Percentiles rank a stretch among this genome's conserved stretches.
Evolutionary conservation across 768 basidiomycete genomes (phyloP).

Genomic region (Podaxis carcinomalis): DNA sequence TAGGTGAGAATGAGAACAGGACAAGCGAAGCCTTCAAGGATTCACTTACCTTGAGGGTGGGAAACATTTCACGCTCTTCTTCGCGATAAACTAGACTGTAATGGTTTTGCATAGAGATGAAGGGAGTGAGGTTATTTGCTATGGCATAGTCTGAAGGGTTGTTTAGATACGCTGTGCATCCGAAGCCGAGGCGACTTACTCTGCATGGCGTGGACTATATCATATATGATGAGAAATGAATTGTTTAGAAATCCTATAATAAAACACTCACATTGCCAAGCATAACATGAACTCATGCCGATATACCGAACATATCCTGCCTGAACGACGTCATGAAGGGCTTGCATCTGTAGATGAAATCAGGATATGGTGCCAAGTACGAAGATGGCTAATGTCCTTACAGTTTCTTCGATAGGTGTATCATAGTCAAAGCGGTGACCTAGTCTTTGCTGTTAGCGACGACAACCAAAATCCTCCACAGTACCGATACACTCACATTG

Average conservation of each 20-base stretch:
- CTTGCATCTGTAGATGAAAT: slow-evolving; percentile 46
- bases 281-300: slow-evolving; percentile 53
- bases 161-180: not conserved
- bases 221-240: not conserved
- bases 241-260: not conserved
- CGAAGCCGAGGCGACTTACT: slow-evolving; percentile 26
- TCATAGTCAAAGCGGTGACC: slow-evolving; percentile 53
- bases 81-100: slow-evolving; percentile 58
- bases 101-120: slow-evolving; percentile 69
- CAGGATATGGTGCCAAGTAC: not conserved
- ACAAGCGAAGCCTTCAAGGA: not conserved
- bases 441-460: slow-evolving; percentile 10
- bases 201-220: slow-evolving; percentile 48
- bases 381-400: slow-evolving; percentile 14
- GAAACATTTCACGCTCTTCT: slow-evolving; percentile 61
- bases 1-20: not conserved
- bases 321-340: slow-evolving; percentile 61
- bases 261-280: slow-evolving; percentile 47
- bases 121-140: slow-evolving; percentile 49
- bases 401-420: slow-evolving; percentile 59
- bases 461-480: not conserved
- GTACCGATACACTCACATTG: slow-evolving; percentile 43
- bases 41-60: slow-evolving; percentile 41
- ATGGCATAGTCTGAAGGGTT: slow-evolving; percentile 49
- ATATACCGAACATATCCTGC: slow-evolving; percentile 60